Conservation (phyloP, 495 filamentous ascomycete species). For the Aspergillus sclerotioniger region DNA sequence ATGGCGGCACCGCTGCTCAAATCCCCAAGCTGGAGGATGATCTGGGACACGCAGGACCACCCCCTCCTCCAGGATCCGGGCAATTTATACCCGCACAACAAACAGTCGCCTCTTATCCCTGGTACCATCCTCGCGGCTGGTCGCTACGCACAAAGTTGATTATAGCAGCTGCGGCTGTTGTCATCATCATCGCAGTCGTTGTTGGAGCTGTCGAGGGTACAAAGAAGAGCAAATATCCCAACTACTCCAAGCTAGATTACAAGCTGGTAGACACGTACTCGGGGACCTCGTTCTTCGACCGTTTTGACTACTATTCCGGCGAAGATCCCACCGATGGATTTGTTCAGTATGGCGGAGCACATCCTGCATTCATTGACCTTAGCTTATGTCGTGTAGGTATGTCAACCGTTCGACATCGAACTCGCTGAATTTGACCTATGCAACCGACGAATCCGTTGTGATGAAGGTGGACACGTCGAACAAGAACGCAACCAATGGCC, state of each 20-base stretch:
- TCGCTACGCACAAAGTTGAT: conserved; percentile 45
- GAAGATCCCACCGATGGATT: conserved; percentile 53
- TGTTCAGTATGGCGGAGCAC: conserved; percentile 36
- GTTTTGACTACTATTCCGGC: conserved; percentile 52
- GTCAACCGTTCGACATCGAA: conserved; percentile 31
- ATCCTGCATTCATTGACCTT: no score
- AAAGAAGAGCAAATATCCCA: conserved; percentile 49
- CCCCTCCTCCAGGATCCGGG: conserved; percentile 8
- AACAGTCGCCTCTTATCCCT: conserved; percentile 8
- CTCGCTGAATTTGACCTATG: conserved; percentile 51
- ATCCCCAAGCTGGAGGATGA: conserved; percentile 21
- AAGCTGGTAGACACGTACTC: conserved; percentile 50
- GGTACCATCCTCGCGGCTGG: conserved; percentile 55
- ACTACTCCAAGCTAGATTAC: conserved; percentile 52
- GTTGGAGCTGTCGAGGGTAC: conserved; percentile 54
- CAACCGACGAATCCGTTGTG: conserved; percentile 44
- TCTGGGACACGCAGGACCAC: conserved; percentile 19
- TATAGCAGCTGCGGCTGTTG: conserved; percentile 26
- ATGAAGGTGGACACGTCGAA: conserved; percentile 51
- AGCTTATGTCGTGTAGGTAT: conserved; percentile 23
- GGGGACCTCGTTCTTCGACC: conserved; percentile 48
- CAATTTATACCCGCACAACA: background rate
- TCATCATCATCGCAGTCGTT: conserved; percentile 49
- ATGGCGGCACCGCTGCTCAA: conserved; percentile 23
- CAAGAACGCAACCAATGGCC: conserved; percentile 41